These are phyloP conservation scores for Neocucurbitaria cava DNA, from an alignment of 2,329 filamentous ascomycete genomes.

Conservation along the genomic window DNA sequence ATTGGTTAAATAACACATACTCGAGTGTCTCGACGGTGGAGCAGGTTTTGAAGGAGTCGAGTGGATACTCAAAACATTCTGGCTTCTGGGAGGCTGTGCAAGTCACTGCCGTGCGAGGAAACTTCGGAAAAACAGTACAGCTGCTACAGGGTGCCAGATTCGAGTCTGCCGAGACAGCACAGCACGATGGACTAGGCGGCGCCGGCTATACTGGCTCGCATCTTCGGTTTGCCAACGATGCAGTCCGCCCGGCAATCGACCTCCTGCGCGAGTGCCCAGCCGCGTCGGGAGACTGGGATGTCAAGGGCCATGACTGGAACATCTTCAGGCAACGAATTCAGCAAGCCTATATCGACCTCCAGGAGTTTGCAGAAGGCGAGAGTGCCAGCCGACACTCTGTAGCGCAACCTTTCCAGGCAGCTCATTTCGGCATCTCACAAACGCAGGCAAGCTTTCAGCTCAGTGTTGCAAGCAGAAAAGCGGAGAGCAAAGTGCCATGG, in stretches of 20 bases:
- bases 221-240: slow-evolving; percentile 78
- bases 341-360: slow-evolving; percentile 72
- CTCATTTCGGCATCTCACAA: slow-evolving; percentile 48
- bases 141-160: slow-evolving; percentile 80
- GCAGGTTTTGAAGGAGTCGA: slow-evolving; percentile 67
- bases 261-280: slow-evolving; percentile 78
- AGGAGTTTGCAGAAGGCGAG: slow-evolving; percentile 79
- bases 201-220: slow-evolving; percentile 76
- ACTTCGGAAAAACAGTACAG: slow-evolving; percentile 69
- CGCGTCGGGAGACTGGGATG: slow-evolving; percentile 76
- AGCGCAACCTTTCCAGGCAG: slow-evolving; percentile 54
- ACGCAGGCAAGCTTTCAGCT: slow-evolving; percentile 66
- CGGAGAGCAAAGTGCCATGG: slow-evolving; percentile 88
- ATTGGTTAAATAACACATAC: slow-evolving; percentile 82
- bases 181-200: slow-evolving; percentile 68
- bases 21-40: slow-evolving; percentile 71
- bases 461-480: slow-evolving; percentile 71
- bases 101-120: slow-evolving; percentile 74
- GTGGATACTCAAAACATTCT: slow-evolving; percentile 76
- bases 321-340: slow-evolving; percentile 79
- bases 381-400: slow-evolving; percentile 57
- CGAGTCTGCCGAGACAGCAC: slow-evolving; percentile 71
- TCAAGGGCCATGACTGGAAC: slow-evolving; percentile 81
- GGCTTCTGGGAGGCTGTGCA: slow-evolving; percentile 87
- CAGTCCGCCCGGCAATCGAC: slow-evolving; percentile 70